phyloP scores from a whole-genome alignment of 176 grass and related monocot genomes.

The Cymbopogon citratus region DNA sequence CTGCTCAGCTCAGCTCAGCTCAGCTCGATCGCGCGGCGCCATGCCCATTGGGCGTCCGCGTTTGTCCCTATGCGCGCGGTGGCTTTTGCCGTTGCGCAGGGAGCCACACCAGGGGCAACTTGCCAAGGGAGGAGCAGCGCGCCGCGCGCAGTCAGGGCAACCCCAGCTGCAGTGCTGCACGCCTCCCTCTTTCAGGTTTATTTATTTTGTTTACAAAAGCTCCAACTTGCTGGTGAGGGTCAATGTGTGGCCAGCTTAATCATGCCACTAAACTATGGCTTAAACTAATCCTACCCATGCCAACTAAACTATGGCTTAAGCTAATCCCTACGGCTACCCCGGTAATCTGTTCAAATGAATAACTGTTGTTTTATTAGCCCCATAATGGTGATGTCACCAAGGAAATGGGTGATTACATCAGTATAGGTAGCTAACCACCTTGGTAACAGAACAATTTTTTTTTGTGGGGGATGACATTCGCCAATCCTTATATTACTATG shows the following conservation, averaged over 20 bases:
- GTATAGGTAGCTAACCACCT: neutral
- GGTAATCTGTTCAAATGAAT: neutral
- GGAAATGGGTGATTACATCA: conserved; percentile 38
- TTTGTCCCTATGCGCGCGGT: neutral
- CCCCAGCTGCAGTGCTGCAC: neutral
- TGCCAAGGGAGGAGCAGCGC: neutral
- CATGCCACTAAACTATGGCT: conserved; percentile 16
- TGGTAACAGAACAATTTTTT: too few relatives aligned
- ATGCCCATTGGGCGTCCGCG: neutral
- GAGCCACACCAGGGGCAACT: neutral
- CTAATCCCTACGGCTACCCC: too few relatives aligned
- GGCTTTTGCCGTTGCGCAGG: conserved; percentile 25
- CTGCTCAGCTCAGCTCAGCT: neutral
- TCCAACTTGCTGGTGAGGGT: conserved; percentile 8
- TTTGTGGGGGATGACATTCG: too few relatives aligned
- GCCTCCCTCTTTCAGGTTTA: neutral
- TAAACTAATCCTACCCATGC: neutral
- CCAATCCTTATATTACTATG: too few relatives aligned
- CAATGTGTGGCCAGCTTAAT: conserved; percentile 27
- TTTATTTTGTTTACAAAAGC: neutral
- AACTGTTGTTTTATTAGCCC: conserved; percentile 33
- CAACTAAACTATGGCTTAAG: too few relatives aligned
- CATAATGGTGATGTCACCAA: conserved; percentile 34
- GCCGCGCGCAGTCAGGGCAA: conserved; percentile 19
- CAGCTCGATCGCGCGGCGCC: neutral